Conservation (phyloP, 345 rosid species). For the Rhodomyrtus tomentosa region DNA sequence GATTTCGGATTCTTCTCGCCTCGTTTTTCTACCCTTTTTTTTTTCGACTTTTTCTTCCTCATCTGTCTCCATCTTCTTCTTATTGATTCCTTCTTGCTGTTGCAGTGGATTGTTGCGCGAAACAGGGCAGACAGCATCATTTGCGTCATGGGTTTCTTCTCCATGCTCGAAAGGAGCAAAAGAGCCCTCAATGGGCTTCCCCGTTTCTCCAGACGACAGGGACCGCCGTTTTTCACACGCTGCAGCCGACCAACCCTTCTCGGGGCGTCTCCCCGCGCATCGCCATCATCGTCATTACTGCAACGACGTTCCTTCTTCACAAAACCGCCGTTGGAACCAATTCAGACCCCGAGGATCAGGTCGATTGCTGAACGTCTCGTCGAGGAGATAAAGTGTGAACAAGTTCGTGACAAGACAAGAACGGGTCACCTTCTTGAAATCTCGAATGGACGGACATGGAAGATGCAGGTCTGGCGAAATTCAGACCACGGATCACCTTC, state of each 20-base stretch:
- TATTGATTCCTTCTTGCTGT: background rate
- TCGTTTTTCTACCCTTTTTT: background rate
- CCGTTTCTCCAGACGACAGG: background rate
- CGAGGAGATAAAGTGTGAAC: background rate
- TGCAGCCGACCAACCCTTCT: background rate
- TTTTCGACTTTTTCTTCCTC: too few relatives aligned
- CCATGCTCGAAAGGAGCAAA: background rate
- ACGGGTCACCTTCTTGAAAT: background rate
- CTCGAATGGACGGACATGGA: background rate
- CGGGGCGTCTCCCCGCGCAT: too few relatives aligned
- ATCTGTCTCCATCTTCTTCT: background rate
- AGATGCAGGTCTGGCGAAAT: background rate
- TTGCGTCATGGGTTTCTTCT: background rate
- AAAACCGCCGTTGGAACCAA: too few relatives aligned
- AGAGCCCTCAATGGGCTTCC: background rate
- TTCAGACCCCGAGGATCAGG: fast-evolving
- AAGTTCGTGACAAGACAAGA: too few relatives aligned
- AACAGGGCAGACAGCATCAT: background rate
- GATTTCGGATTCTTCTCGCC: background rate
- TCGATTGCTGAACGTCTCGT: background rate
- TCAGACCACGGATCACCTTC: background rate
- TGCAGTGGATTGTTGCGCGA: background rate
- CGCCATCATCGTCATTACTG: background rate
- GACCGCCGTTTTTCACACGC: background rate
- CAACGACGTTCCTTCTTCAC: too few relatives aligned